These are phyloP conservation scores for Ophiostoma novo-ulmi DNA, from an alignment of 2,329 filamentous ascomycete species.

Conservation along the genomic window DNA sequence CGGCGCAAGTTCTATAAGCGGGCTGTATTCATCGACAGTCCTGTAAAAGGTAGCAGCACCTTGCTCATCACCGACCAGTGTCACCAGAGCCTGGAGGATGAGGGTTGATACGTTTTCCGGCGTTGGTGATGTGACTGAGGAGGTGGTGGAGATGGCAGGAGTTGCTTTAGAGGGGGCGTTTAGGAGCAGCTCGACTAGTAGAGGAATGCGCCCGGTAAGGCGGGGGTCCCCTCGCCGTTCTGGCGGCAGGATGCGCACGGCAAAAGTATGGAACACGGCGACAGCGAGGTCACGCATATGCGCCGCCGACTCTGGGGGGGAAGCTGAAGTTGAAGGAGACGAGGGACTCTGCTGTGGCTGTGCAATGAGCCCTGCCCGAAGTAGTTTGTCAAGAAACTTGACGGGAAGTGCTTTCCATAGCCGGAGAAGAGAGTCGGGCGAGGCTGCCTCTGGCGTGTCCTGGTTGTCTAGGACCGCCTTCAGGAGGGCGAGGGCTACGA, in stretches of 20 bases:
- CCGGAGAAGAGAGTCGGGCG: constrained; percentile 35
- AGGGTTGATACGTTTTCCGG: constrained; percentile 45
- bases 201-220: constrained; percentile 50
- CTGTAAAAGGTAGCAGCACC: constrained; percentile 47
- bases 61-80: constrained; percentile 47
- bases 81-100: constrained; percentile 54
- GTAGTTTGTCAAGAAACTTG: constrained; percentile 59
- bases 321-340: constrained; percentile 23
- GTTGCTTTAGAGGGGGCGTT: constrained; percentile 37
- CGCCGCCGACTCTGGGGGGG: constrained; percentile 42
- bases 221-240: constrained; percentile 41
- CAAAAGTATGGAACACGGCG: constrained; percentile 59
- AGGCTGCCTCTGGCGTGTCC: not conserved
- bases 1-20: constrained; percentile 54
- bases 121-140: not conserved
- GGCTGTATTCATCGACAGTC: constrained; percentile 43
- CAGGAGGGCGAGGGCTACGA: constrained; percentile 61
- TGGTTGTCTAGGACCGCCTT: constrained; percentile 59
- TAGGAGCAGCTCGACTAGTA: constrained; percentile 49
- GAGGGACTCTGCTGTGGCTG: not conserved
- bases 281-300: constrained; percentile 61
- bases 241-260: constrained; percentile 48
- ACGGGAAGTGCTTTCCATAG: constrained; percentile 58
- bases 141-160: not conserved
- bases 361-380: constrained; percentile 47